phyloP scores from a whole-genome alignment of 352 stramenopile species.

The Phytopythium sindhum region DNA sequence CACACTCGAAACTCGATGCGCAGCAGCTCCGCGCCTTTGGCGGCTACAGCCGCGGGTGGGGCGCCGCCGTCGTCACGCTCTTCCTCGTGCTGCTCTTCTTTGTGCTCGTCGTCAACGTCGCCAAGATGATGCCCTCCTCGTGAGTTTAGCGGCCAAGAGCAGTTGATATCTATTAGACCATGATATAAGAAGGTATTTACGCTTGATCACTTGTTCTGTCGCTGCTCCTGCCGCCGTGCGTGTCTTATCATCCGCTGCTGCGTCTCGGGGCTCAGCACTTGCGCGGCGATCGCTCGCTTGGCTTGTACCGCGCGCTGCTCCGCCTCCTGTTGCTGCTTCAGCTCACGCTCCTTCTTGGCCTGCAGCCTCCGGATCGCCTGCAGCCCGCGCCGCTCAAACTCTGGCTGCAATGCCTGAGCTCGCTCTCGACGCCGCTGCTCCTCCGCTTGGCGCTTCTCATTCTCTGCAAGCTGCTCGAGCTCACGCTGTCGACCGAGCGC shows the following conservation, averaged over 20 bases:
- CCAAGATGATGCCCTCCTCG: conserved; percentile 1
- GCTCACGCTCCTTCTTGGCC: conserved; percentile 42
- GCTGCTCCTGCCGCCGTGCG: conserved; percentile 9
- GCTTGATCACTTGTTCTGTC: background rate
- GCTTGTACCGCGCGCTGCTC: conserved; percentile 23
- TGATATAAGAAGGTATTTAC: background rate
- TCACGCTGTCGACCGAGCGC: conserved; percentile 31
- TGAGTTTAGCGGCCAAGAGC: background rate
- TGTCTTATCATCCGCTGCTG: conserved; percentile 31
- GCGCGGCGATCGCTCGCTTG: conserved; percentile 26
- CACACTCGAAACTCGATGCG: conserved; percentile 33
- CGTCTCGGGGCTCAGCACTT: conserved; percentile 40
- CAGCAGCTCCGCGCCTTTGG: conserved; percentile 39
- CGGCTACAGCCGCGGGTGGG: conserved; percentile 25
- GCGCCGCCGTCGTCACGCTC: conserved; percentile 18
- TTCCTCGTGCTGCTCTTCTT: conserved; percentile 31
- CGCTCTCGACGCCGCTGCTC: conserved; percentile 27
- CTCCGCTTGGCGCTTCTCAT: conserved; percentile 19
- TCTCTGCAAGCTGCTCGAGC: conserved; percentile 16
- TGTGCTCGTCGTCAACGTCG: conserved; percentile 31
- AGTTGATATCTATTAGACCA: background rate
- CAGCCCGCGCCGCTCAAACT: conserved; percentile 34
- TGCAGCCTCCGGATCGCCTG: conserved; percentile 40
- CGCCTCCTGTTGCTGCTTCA: conserved; percentile 32
- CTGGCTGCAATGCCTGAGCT: conserved; percentile 21